Evolutionary conservation across 768 basidiomycete species (phyloP).

Genomic region (Lyophyllum shimeji): DNA sequence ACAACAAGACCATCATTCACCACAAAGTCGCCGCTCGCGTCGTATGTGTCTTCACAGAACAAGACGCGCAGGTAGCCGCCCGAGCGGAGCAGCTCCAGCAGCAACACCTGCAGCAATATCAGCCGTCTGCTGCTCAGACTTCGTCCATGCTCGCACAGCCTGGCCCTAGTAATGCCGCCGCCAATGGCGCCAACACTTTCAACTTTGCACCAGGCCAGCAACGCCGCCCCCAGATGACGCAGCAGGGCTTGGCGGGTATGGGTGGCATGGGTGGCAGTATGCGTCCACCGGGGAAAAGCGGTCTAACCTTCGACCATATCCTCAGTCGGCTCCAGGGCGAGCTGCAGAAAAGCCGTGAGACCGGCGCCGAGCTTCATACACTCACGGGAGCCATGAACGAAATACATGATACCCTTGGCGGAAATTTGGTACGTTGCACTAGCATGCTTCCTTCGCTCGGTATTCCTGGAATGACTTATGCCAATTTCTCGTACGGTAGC

Average conservation of each 20-base stretch:
- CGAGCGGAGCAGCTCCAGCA: conserved; percentile 69
- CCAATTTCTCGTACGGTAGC: conserved; percentile 36
- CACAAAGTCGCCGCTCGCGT: conserved; percentile 98
- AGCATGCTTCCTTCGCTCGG: background rate
- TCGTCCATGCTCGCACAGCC: conserved; percentile 13
- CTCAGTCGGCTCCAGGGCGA: conserved; percentile 86
- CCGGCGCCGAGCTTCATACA: conserved; percentile 79
- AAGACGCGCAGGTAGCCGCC: conserved; percentile 76
- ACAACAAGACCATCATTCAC: conserved; percentile 97
- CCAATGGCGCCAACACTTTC: conserved; percentile 18
- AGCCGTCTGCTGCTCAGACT: conserved; percentile 21
- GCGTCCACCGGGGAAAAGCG: conserved; percentile 77
- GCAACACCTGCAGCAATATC: conserved; percentile 42
- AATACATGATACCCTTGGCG: conserved; percentile 90
- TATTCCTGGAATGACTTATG: background rate
- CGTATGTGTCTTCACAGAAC: conserved; percentile 82
- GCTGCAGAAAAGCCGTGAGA: conserved; percentile 94
- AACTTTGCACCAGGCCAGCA: conserved; percentile 37
- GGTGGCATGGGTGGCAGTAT: conserved; percentile 76
- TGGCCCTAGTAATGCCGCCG: conserved; percentile 15
- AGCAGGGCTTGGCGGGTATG: conserved; percentile 66
- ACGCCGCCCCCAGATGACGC: conserved; percentile 57
- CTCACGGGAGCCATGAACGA: conserved; percentile 81
- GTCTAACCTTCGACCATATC: conserved; percentile 91
- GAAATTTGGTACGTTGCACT: conserved; percentile 60